Base-by-base conservation (phyloP, 2,329 filamentous ascomycete species). In the Cryphonectria carpinicola region DNA sequence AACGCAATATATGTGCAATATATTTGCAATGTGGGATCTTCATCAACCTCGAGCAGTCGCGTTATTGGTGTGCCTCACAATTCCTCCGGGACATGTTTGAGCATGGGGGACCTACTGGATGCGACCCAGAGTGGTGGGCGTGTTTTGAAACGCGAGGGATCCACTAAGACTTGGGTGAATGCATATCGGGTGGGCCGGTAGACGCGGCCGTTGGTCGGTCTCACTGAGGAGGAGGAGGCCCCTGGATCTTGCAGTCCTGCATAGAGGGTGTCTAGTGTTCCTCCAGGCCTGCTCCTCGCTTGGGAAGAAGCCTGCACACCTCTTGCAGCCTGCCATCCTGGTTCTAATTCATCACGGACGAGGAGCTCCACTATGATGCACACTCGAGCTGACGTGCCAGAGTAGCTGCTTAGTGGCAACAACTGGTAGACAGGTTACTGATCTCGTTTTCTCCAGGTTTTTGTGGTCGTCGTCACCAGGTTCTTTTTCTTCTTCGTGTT, bases 111-210 rank as follows among this genome's bases (percentile, higher is more conserved):
- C 41, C 7, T 46, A n/a, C 28, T 32, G 63, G 28, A 52, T 49
- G 43, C 41, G 25, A 28, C 63, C 41, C 11, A 43, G 22, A n/a
- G 63, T 22, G 28, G 22, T 49, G 43, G 63, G n/a, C 43, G 41
- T 49, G 63, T 65, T 65, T 65, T 65, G 63, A 65, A 65, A 65
- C 63, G 63, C 25, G 25, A 65, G 63, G 41, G 63, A 49, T 52
- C 63, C 63, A 65, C 63, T 35, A 49, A 49, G 63, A 19, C 63
- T 49, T 49, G 28, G 63, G 41, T 13, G 63, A 41, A 14, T 35
- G 63, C 43, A 65, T 28, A 37, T 52, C 28, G 63, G 63, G 63
- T 46, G 41, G 58, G 14, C 19, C 58, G 7, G 58, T 39, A 61
- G 58, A 61, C 58, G 35, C 58, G 54, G 54, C 54, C 35, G 32